phyloP scores from a whole-genome alignment of 768 basidiomycete genomes.

The Clavulina sp. region DNA sequence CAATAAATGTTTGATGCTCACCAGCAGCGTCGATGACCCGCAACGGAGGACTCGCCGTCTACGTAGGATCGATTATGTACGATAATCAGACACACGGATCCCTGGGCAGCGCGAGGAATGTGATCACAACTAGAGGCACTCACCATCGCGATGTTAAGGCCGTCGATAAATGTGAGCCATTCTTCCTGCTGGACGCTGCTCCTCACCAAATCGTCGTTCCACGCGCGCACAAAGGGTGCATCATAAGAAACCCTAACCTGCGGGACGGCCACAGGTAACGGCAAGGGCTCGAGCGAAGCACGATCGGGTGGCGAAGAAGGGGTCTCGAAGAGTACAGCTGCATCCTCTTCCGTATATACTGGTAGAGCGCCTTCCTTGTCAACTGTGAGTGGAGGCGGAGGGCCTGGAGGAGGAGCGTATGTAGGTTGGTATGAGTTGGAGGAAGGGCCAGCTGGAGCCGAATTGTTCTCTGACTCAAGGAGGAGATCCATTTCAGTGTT shows the following conservation, averaged over 20 bases:
- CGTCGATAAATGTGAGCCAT: constrained; percentile 7
- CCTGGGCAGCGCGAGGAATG: too few species aligned
- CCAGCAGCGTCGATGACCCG: constrained; percentile 6
- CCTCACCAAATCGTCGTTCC: neutral
- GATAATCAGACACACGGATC: neutral
- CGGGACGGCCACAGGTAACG: constrained; percentile 1
- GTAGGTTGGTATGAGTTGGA: too few species aligned
- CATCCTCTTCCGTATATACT: constrained; percentile 6
- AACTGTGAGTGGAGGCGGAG: too few species aligned
- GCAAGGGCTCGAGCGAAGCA: neutral
- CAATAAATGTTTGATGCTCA: neutral
- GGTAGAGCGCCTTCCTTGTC: too few species aligned
- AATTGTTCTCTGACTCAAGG: too few species aligned
- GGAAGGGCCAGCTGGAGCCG: too few species aligned
- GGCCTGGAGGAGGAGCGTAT: too few species aligned
- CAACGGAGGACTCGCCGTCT: constrained; percentile 5
- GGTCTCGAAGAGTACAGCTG: neutral
- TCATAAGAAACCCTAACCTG: neutral
- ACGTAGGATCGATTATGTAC: neutral
- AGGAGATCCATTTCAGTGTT: too few species aligned
- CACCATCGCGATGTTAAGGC: neutral
- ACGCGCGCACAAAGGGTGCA: constrained; percentile 3
- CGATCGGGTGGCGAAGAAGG: neutral
- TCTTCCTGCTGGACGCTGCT: constrained; percentile 2
- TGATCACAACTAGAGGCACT: too few species aligned